phyloP scores from a whole-genome alignment of 495 filamentous ascomycete species.

The Xylaria palmicola region DNA sequence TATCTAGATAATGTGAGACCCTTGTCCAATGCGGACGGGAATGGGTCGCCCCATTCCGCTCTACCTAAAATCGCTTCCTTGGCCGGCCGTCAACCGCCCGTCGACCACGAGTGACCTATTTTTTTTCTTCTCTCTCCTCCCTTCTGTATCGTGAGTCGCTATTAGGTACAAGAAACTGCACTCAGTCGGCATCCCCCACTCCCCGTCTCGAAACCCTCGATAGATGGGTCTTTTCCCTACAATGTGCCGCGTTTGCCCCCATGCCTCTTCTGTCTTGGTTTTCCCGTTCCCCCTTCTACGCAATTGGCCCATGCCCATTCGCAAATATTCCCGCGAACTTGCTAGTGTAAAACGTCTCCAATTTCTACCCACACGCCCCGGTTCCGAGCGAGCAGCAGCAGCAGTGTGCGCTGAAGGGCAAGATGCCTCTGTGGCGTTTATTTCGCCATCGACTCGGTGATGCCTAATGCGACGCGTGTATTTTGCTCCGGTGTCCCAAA shows the following conservation, averaged over 20 bases:
- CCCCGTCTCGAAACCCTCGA: neutral
- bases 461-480: conserved; percentile 12
- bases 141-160: conserved; percentile 11
- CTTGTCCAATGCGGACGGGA: neutral
- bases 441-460: conserved; percentile 2
- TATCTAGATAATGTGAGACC: too few species aligned
- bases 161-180: conserved; percentile 7
- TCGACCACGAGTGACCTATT: neutral
- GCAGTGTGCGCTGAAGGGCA: too few species aligned
- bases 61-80: conserved; percentile 1
- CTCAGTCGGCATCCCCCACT: neutral
- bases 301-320: conserved; percentile 11
- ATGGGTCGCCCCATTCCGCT: conserved; percentile 9
- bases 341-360: too few species aligned
- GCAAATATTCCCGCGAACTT: conserved; percentile 1
- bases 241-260: conserved; percentile 6
- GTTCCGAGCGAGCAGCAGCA: too few species aligned
- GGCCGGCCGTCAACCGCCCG: conserved; percentile 6
- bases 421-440: neutral
- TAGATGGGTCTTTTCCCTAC: conserved; percentile 9
- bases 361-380: conserved; percentile 12
- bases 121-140: neutral
- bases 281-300: conserved; percentile 3
- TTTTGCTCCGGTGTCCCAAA: conserved; percentile 2
- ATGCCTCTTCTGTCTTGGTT: neutral